phyloP scores from a whole-genome alignment of 228 moss, liverwort and hornwort genomes.

The Sphagnum magellanicum region DNA sequence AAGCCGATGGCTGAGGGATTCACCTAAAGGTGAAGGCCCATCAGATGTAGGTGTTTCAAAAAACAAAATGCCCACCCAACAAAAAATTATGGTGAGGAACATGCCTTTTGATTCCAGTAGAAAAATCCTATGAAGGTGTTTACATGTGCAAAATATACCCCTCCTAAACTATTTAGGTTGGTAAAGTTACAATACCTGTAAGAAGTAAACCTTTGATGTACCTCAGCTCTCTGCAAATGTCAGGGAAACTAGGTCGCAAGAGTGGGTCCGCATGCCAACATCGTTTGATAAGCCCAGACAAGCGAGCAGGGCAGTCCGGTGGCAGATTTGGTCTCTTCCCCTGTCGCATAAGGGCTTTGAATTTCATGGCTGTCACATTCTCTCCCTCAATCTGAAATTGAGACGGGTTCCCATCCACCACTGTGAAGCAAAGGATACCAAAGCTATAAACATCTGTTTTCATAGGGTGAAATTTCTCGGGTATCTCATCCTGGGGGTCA shows the following conservation, averaged over 20 bases:
- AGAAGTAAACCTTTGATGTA: conserved; percentile 20
- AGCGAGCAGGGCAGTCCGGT: not conserved
- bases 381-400: not conserved
- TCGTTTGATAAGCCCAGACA: conserved; percentile 8
- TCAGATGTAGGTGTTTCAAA: no score
- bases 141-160: no score
- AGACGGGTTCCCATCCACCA: not conserved
- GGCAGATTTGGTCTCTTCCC: conserved; percentile 4
- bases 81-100: no score
- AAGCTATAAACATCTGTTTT: conserved; percentile 2
- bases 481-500: not conserved
- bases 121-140: no score
- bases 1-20: no score
- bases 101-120: no score
- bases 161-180: no score
- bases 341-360: not conserved
- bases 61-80: no score
- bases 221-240: conserved; percentile 20
- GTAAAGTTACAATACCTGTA: conserved; percentile 5
- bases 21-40: no score
- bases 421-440: conserved; percentile 1
- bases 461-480: conserved; percentile 9
- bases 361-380: not conserved
- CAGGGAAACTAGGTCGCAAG: conserved; percentile 10
- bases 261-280: conserved; percentile 14